These are phyloP conservation scores for Spergularia bocconei DNA, from an alignment of 148 eudicot species.

Conservation along the genomic window DNA sequence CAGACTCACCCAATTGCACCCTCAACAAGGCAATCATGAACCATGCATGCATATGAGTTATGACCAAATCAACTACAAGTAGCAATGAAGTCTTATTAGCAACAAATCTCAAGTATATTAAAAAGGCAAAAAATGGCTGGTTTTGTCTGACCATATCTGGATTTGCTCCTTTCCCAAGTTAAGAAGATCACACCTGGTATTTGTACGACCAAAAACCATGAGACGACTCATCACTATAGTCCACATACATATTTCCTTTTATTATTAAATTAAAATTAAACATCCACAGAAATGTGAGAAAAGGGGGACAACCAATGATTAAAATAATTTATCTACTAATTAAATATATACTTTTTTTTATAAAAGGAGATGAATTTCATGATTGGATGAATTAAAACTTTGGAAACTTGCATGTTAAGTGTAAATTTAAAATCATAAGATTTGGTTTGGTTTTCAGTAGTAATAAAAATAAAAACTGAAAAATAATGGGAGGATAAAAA, in stretches of 20 bases:
- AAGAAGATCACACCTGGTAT: constrained; percentile 28
- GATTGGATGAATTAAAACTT: constrained; percentile 21
- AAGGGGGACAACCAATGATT: constrained; percentile 14
- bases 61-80: no score
- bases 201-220: constrained; percentile 32
- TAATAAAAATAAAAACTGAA: no score
- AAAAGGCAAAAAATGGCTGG: constrained; percentile 2
- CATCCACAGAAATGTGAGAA: not conserved
- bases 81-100: no score
- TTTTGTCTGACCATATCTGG: constrained; percentile 17
- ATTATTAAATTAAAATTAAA: not conserved
- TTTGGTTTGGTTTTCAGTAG: not conserved
- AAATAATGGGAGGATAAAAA: not conserved
- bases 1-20: no score
- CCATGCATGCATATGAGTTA: no score
- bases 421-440: not conserved
- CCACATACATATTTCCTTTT: constrained; percentile 29
- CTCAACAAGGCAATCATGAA: no score
- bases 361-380: constrained; percentile 5
- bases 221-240: constrained; percentile 28
- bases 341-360: not conserved
- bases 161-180: constrained; percentile 31
- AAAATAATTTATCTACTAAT: constrained; percentile 13
- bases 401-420: constrained; percentile 21
- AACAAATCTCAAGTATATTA: not conserved